These are phyloP conservation scores for Claviceps paspali DNA, from an alignment of 2,329 filamentous ascomycete genomes.

Conservation along the genomic window DNA sequence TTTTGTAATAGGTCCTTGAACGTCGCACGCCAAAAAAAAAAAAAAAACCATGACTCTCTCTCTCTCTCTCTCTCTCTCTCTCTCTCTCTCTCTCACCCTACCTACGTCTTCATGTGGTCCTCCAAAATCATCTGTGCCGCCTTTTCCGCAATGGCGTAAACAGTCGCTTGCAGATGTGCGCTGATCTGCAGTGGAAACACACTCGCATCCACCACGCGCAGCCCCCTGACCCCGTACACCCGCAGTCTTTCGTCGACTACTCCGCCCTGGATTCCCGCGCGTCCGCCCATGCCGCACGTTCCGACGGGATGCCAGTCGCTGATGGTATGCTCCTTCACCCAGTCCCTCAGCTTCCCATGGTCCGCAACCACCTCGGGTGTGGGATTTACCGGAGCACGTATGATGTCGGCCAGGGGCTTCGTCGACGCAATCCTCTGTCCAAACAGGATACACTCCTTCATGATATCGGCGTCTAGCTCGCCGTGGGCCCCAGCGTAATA, in stretches of 20 bases:
- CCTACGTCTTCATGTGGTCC: no score
- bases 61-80: no score
- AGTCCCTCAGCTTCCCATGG: conserved; percentile 9
- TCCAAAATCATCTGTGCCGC: conserved; percentile 16
- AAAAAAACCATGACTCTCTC: no score
- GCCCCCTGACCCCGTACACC: conserved; percentile 12
- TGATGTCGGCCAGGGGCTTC: conserved; percentile 20
- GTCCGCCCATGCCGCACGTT: conserved; percentile 19
- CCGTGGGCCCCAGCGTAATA: conserved; percentile 26
- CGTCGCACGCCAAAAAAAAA: no score
- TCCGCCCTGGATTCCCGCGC: conserved; percentile 14
- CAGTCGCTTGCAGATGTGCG: conserved; percentile 14
- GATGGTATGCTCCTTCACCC: conserved; percentile 16
- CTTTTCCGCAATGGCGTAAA: conserved; percentile 20
- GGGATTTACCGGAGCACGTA: conserved; percentile 17
- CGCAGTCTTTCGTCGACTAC: conserved; percentile 13
- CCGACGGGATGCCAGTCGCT: conserved; percentile 26
- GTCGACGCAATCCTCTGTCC: conserved; percentile 22
- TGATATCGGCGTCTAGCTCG: conserved; percentile 25
- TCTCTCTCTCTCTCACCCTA: no score
- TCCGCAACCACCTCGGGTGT: conserved; percentile 8
- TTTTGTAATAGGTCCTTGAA: no score
- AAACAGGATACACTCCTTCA: conserved; percentile 26
- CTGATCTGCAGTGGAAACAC: conserved; percentile 14
- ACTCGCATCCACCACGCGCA: conserved; percentile 13